A percentile compares a stretch with the other conserved stretches of the same genome.
These are phyloP conservation scores for Ganoderma lucidum DNA, from an alignment of 1,284 basidiomycete genomes.

Conservation along the genomic window DNA sequence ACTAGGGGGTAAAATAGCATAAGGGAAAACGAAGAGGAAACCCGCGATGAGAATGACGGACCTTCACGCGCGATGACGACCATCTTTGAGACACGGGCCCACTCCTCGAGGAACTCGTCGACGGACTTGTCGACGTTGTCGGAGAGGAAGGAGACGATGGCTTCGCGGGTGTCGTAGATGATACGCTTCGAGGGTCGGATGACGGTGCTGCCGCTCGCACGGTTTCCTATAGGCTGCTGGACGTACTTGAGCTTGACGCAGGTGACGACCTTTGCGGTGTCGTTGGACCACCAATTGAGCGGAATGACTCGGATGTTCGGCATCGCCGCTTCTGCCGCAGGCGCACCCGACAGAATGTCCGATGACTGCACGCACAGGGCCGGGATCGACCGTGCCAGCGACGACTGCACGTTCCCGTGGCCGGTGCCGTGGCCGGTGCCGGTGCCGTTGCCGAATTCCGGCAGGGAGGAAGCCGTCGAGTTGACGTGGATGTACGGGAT, in stretches of 20 bases:
- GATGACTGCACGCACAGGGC: slow-evolving; percentile 84
- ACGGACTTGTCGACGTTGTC: slow-evolving; percentile 89
- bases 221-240: slow-evolving; percentile 81
- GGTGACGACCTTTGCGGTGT: slow-evolving; percentile 77
- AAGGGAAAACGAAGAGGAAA: slow-evolving; percentile 3
- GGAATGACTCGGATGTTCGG: slow-evolving; percentile 90
- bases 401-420: slow-evolving; percentile 58
- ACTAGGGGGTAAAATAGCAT: slow-evolving; percentile 53
- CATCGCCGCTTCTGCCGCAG: slow-evolving; percentile 89
- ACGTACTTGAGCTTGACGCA: slow-evolving; percentile 90
- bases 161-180: slow-evolving; percentile 86
- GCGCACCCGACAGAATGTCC: slow-evolving; percentile 81
- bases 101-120: slow-evolving; percentile 88
- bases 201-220: slow-evolving; percentile 64
- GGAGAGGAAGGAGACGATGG: slow-evolving; percentile 86
- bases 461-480: slow-evolving; percentile 54
- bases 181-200: slow-evolving; percentile 84
- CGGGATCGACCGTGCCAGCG: slow-evolving; percentile 77
- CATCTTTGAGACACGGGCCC: slow-evolving; percentile 91
- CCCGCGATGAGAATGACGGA: slow-evolving; percentile 36
- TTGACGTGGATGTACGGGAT: slow-evolving; percentile 84
- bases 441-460: slow-evolving; percentile 51
- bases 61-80: slow-evolving; percentile 91
- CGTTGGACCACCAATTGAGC: slow-evolving; percentile 89
- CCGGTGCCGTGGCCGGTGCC: too few relatives aligned